Base-by-base conservation (phyloP, 345 rosid genomes). In the Boechera divaricarpa region DNA sequence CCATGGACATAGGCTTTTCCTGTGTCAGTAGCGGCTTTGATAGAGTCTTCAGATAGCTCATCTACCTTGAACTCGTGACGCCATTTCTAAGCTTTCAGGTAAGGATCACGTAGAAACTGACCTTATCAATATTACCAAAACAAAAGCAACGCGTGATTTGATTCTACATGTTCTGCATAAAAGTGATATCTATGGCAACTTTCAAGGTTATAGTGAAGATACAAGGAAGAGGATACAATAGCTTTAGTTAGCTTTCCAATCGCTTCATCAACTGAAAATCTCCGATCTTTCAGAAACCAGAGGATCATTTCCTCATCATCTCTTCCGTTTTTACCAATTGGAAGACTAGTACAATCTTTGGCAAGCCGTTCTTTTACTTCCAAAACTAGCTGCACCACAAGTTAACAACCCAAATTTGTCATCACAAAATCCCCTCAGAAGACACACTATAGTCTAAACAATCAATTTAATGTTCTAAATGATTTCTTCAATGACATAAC, bases 281-380 rank as follows among this genome's bases (percentile, higher is more conserved):
- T 88, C 63, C 92, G 80, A 77, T 95, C 98, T 84, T 82, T 87
- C 16, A 92, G 67, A 74, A 87, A 95, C 99, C 99, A 88, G 4
- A 89, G 86, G 48, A 92, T 92, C 97, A 92, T 87, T 28, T 89
- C 94, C 70, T 92, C 98, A 82, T 94, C 99, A 69, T 92, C 93
- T 85, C 98, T 85, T 66, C 97, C 99, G 79, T 90, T 77, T 81
- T 83, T 89, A 10, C 98, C 99, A 15, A 87, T 66, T 0, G 94
- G 90, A 16, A 95, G 97, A 81, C 81, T 74, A 48, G n/a, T 18
- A 60, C 86, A 69, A 36, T 89, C 89, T 69, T 79, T 90, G 32
- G 80, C 87, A 76, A 92, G 97, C 80, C 79, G 85, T 80, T 85
- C 61, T 76, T 89, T 90, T 0, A 90, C 97, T 86, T 95, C 90